Conservation (phyloP, 805 yeast genomes). For the Metschnikowia arizonensis region DNA sequence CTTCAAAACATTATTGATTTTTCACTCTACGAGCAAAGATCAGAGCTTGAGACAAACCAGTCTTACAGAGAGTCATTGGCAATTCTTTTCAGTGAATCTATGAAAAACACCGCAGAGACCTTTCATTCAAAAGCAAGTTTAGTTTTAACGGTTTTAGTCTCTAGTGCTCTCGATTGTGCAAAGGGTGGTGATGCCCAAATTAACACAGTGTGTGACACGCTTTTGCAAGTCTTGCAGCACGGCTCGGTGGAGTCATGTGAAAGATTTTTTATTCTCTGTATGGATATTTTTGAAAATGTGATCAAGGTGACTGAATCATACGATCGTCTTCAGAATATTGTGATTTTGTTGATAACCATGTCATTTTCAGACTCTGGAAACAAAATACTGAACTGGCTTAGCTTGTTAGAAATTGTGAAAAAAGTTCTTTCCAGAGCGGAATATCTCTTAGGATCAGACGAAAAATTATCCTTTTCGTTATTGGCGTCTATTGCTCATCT, state of each 20-base stretch:
- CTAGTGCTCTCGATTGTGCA: conserved; percentile 22
- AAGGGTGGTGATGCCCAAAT: conserved; percentile 8
- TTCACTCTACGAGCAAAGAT: conserved; percentile 34
- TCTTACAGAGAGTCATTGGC: conserved; percentile 57
- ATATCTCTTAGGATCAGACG: conserved; percentile 4
- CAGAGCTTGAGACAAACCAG: conserved; percentile 32
- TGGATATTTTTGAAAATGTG: conserved; percentile 18
- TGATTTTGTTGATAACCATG: conserved; percentile 45
- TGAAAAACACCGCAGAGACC: conserved; percentile 65
- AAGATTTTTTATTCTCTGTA: conserved; percentile 38
- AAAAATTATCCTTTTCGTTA: conserved; percentile 2
- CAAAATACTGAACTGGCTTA: conserved; percentile 53
- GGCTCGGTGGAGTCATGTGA: conserved; percentile 47
- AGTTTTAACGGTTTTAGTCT: conserved; percentile 45
- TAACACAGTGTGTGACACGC: conserved; percentile 51
- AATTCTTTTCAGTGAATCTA: conserved; percentile 64
- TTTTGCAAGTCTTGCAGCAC: conserved; percentile 51
- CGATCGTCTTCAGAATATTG: conserved; percentile 15
- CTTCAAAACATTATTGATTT: conserved; percentile 45
- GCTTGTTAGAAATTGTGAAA: conserved; percentile 21
- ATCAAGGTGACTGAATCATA: conserved; percentile 9
- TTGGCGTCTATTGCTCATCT: conserved; percentile 40
- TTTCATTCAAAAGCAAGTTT: conserved; percentile 67
- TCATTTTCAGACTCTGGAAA: conserved; percentile 69
- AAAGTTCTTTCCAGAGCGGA: conserved; percentile 20